Evolutionary conservation across 169 alveolate genomes (phyloP).

Genomic region (Neospora caninum): DNA sequence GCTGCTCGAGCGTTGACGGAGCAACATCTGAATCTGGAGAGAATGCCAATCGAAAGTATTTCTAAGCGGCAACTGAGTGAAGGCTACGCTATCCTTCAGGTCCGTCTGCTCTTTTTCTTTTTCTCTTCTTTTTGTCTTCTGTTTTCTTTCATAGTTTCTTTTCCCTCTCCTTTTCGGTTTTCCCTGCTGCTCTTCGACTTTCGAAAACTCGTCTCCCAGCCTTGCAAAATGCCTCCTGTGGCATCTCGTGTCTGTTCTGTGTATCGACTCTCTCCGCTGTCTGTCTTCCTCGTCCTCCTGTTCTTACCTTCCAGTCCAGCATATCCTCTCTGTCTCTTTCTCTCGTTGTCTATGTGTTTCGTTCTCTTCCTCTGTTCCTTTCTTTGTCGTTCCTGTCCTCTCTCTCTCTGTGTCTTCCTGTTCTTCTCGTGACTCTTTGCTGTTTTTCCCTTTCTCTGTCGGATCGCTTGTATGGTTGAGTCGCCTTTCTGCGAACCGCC

Average conservation of each 20-base stretch:
- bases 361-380: background rate
- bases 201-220: no score
- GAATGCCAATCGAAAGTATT: conserved; percentile 63
- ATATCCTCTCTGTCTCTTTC: background rate
- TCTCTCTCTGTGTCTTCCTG: background rate
- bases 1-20: conserved; percentile 50
- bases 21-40: conserved; percentile 66
- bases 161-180: no score
- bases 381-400: background rate
- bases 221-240: no score
- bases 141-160: no score
- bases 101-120: background rate
- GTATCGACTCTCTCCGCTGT: background rate
- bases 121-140: background rate
- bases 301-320: background rate
- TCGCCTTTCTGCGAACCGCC: background rate
- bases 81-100: conserved; percentile 69
- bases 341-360: no score
- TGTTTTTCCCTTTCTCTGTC: no score
- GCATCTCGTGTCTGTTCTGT: no score
- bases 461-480: no score
- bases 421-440: background rate
- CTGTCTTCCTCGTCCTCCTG: background rate
- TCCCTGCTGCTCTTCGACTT: no score
- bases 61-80: conserved; percentile 66